Evolutionary conservation across 352 stramenopile species (phyloP).

Genomic region (Stramenopiles sp.): DNA sequence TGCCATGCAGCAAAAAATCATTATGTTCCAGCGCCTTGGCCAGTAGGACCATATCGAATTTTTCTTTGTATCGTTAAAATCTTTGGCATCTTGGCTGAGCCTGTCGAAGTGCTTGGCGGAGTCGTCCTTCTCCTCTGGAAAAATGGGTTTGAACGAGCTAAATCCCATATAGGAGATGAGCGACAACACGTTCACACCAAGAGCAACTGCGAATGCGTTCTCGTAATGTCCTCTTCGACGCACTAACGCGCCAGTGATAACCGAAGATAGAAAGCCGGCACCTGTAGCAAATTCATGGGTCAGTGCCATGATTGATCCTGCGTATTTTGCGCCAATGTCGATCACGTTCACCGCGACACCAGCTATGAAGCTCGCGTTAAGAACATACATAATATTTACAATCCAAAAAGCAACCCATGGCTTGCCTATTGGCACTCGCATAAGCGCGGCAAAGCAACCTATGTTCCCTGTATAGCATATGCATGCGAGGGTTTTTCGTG

Average conservation of each 20-base stretch:
- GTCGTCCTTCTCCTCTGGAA: background rate
- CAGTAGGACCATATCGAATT: background rate
- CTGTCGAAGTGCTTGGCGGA: background rate
- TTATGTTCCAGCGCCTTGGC: background rate
- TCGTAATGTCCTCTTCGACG: background rate
- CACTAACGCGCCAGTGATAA: background rate
- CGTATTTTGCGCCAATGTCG: background rate
- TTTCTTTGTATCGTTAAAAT: background rate
- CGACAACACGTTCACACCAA: background rate
- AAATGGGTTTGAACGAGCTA: background rate
- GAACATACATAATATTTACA: background rate
- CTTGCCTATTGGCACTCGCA: background rate
- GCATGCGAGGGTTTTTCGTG: background rate
- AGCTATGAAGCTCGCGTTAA: background rate
- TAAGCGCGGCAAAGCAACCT: background rate
- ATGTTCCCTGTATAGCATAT: background rate
- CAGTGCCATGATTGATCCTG: background rate
- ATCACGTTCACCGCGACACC: background rate
- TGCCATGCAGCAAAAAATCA: background rate
- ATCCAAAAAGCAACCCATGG: background rate
- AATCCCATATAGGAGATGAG: background rate
- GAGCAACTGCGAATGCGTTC: background rate
- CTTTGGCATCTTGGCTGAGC: background rate
- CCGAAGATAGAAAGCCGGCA: background rate
- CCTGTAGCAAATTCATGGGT: background rate